phyloP scores from a whole-genome alignment of 208 protist species.

The Endotrypanum monterogeii region DNA sequence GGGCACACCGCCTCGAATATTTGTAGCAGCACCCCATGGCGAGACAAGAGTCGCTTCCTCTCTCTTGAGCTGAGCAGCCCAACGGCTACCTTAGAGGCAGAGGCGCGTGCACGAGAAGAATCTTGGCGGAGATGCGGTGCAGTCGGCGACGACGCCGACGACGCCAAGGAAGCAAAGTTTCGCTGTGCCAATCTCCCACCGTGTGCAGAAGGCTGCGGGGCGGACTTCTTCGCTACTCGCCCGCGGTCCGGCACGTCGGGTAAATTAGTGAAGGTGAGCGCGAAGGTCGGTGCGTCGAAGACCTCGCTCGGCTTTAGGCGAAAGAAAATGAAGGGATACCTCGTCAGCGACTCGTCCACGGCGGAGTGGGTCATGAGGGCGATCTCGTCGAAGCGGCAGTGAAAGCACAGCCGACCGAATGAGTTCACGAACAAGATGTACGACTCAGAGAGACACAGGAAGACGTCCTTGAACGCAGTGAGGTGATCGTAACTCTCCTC shows the following conservation, averaged over 20 bases:
- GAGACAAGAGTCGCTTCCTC: slow-evolving; percentile 12
- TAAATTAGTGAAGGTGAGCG: slow-evolving; percentile 16
- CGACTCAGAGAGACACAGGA: slow-evolving; percentile 38
- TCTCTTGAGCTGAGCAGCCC: not conserved
- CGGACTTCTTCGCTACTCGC: not conserved
- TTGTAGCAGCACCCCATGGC: slow-evolving; percentile 11
- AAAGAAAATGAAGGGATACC: slow-evolving; percentile 20
- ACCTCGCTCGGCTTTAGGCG: slow-evolving; percentile 13
- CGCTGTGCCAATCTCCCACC: not conserved
- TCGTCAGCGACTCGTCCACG: slow-evolving; percentile 3
- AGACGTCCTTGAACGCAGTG: slow-evolving; percentile 39
- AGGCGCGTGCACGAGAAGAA: not conserved
- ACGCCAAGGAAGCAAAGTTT: not conserved
- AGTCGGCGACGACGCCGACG: not conserved
- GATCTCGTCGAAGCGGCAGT: slow-evolving; percentile 42
- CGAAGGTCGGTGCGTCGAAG: slow-evolving; percentile 22
- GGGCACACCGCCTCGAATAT: slow-evolving; percentile 22
- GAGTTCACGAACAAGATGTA: slow-evolving; percentile 50
- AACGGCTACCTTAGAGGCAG: not conserved
- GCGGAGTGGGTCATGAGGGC: slow-evolving; percentile 35
- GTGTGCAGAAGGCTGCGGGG: not conserved
- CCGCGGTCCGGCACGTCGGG: slow-evolving; percentile 12
- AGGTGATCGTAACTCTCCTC: slow-evolving; percentile 6
- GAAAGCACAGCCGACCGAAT: slow-evolving; percentile 37
- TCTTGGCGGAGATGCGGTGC: not conserved